Base-by-base conservation (phyloP, 139 green algal species). In the Chlamydomonas sphaeroides region DNA sequence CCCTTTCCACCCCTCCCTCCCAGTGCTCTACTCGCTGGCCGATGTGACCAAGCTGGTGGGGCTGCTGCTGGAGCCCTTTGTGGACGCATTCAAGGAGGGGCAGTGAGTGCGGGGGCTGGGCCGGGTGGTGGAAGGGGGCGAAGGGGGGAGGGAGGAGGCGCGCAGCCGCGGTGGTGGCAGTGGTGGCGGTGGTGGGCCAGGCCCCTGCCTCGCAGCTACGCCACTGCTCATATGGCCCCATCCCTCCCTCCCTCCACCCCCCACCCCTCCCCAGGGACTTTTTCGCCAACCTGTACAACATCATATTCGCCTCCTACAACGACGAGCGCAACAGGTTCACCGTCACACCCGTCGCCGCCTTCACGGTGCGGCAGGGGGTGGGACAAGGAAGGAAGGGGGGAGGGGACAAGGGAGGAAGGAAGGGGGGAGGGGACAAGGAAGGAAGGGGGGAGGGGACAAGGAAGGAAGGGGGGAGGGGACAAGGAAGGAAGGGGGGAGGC, bases 271-370 rank as follows among this genome's bases (percentile, higher is more conserved):
- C 17, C 66, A 78, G 70, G 70, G 8, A 15, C 4, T 79, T 57
- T 38, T 79, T 68, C 38, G 56, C 56, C 56, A 8, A 17, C 0
- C 72, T 79, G 26, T 68, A 41, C 72, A 56, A 56, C 53, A 56
- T 79, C 72, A 17, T 79, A 0, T 68, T 79, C 25, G 32, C 38
- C 2, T 36, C 26, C 15, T 56, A 41, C 56, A 32, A 21, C 14
- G 18, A 20, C n/a, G 56, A 79, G 56, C 53, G 72, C 36, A 68
- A 79, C 72, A 53, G 72, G 56, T 48, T 79, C 56, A 79, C 72
- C 36, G 51, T 79, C n/a, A 79, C 72, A 2, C 72, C 72, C 14
- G 28, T 56, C 2, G 72, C 72, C 32, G 21, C 28, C 4, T 8
- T 79, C 36, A 68, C 51, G 6, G 72, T 79, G n/a, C 5, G 59